These are phyloP conservation scores for Eucalyptus regnans DNA, from an alignment of 345 rosid genomes.

Conservation along the genomic window DNA sequence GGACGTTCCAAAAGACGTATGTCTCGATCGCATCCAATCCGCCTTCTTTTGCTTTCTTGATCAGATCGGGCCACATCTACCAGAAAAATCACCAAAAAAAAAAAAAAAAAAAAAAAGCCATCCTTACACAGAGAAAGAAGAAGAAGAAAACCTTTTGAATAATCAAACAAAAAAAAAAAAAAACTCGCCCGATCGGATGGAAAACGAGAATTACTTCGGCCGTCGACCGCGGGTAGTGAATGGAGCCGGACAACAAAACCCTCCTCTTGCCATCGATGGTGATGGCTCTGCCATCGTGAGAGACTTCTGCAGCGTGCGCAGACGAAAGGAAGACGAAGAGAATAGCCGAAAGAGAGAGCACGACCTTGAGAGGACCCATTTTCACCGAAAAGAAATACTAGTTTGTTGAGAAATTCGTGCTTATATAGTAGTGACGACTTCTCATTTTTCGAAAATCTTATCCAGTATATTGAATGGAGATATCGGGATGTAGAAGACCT, in stretches of 20 bases:
- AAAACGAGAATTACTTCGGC: conserved; percentile 6
- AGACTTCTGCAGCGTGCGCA: not conserved
- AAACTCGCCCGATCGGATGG: not conserved
- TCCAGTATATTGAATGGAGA: not conserved
- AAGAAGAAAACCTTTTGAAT: not conserved
- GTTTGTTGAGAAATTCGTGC: not conserved
- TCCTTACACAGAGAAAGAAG: not conserved
- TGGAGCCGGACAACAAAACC: conserved; percentile 23
- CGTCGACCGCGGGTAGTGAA: conserved; percentile 34
- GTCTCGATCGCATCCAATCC: conserved; percentile 57
- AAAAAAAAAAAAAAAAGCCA: not conserved
- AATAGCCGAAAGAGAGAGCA: not conserved
- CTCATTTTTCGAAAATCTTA: not conserved
- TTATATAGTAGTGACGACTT: not conserved
- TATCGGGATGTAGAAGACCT: not conserved
- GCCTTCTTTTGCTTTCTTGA: conserved; percentile 51
- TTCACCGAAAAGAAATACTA: not conserved
- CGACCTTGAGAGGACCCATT: not conserved
- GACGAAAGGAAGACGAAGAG: not conserved
- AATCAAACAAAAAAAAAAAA: accelerated
- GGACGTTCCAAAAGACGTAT: conserved; percentile 59
- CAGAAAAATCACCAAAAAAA: not conserved
- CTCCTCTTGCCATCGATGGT: conserved; percentile 18
- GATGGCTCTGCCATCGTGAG: conserved; percentile 12
- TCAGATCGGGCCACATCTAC: conserved; percentile 69